Evolutionary conservation across 225 moss, liverwort and hornwort genomes (phyloP).

Genomic region (Physcomitrellopsis africana): DNA sequence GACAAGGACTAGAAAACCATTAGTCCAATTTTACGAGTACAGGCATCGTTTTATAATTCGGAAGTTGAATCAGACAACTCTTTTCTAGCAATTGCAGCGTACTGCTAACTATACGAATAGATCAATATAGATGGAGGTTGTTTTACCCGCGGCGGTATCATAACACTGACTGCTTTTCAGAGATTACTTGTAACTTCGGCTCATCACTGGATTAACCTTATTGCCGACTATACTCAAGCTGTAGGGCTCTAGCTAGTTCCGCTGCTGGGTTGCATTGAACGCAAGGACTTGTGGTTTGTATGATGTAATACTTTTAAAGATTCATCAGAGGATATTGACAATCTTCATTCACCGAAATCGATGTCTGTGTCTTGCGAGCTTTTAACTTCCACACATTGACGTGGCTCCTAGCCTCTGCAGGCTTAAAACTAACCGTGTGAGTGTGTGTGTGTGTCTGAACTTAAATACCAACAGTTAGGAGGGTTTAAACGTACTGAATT

Average conservation of each 20-base stretch:
- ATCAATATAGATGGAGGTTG: neutral
- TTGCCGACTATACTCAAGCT: neutral
- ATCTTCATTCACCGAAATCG: constrained; percentile 11
- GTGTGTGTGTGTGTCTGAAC: no score
- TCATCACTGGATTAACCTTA: constrained; percentile 2
- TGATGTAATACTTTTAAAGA: constrained; percentile 39
- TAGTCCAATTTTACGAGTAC: constrained; percentile 12
- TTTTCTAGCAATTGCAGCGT: constrained; percentile 1
- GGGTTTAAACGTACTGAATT: no score
- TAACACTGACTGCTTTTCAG: constrained; percentile 19
- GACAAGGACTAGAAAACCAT: constrained; percentile 16
- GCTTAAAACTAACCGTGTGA: no score
- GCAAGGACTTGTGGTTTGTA: constrained; percentile 38
- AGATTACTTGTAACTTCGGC: neutral
- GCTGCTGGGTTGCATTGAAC: constrained; percentile 17
- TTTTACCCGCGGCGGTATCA: constrained; percentile 5
- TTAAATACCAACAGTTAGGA: no score
- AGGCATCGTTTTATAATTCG: neutral
- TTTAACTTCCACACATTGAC: neutral
- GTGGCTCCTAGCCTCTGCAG: neutral
- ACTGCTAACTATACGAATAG: neutral
- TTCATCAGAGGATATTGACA: constrained; percentile 41
- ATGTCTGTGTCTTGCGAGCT: neutral
- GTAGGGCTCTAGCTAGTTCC: constrained; percentile 18
- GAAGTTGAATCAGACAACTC: constrained; percentile 22